Evolutionary conservation across 2,329 filamentous ascomycete genomes (phyloP).

Genomic region (Cladorrhinum sp.): DNA sequence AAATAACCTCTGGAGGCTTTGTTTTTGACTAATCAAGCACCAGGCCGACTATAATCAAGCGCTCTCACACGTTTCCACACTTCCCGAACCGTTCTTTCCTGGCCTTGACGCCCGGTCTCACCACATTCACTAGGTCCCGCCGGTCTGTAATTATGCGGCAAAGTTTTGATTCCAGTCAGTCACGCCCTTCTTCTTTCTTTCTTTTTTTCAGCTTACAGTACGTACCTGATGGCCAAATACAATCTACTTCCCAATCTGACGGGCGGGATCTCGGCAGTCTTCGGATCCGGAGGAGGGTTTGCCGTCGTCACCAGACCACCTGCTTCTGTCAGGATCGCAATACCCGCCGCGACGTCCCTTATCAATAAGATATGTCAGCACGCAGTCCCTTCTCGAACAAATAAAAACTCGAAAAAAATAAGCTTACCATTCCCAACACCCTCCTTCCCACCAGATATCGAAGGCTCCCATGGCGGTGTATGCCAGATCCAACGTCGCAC

Average conservation of each 20-base stretch:
- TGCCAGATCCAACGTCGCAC: conserved; percentile 70
- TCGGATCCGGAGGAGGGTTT: conserved; percentile 61
- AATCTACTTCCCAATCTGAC: conserved; percentile 63
- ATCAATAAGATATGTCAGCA: background rate
- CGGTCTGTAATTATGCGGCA: conserved; percentile 43
- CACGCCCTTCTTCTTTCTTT: too few relatives aligned
- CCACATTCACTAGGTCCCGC: conserved; percentile 58
- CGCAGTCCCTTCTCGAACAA: background rate
- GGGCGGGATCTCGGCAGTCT: conserved; percentile 55
- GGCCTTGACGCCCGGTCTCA: conserved; percentile 63
- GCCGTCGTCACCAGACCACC: conserved; percentile 72
- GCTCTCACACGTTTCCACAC: conserved; percentile 67
- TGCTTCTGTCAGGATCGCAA: conserved; percentile 69
- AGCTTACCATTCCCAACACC: conserved; percentile 72
- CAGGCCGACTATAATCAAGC: conserved; percentile 66
- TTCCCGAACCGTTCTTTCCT: conserved; percentile 68
- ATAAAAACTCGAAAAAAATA: background rate
- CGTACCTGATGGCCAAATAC: conserved; percentile 66
- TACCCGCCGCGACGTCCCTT: conserved; percentile 72
- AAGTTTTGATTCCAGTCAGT: too few relatives aligned
- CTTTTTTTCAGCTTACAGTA: too few relatives aligned
- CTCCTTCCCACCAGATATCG: conserved; percentile 81
- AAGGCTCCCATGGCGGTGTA: conserved; percentile 73
- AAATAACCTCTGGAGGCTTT: too few relatives aligned
- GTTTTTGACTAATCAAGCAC: too few relatives aligned